These are phyloP conservation scores for Yamadazyma paraphyllophila DNA, from an alignment of 805 yeast genomes.

Conservation along the genomic window DNA sequence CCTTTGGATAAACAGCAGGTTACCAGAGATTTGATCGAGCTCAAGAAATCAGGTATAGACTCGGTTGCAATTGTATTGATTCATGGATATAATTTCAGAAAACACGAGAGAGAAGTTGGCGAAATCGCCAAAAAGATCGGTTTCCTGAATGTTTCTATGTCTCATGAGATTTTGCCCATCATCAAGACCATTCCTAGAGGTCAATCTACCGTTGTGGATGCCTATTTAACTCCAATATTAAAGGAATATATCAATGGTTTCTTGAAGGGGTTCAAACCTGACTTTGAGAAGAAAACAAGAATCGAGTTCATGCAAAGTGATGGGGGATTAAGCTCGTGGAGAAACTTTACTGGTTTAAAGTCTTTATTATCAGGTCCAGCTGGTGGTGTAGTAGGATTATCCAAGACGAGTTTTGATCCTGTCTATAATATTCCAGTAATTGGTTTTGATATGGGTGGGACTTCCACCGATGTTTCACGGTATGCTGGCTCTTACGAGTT, in stretches of 20 bases:
- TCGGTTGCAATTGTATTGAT: conserved; percentile 72
- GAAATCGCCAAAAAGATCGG: conserved; percentile 62
- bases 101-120: conserved; percentile 51
- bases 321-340: conserved; percentile 21
- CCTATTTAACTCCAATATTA: conserved; percentile 79
- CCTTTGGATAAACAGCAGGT: conserved; percentile 49
- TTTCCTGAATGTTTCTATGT: conserved; percentile 65
- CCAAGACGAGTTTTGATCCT: conserved; percentile 19
- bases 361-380: conserved; percentile 24
- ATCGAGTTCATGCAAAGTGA: conserved; percentile 23
- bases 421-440: conserved; percentile 61
- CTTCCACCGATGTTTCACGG: conserved; percentile 82
- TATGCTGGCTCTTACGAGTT: conserved; percentile 70
- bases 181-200: conserved; percentile 75
- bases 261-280: conserved; percentile 59
- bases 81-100: conserved; percentile 72
- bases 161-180: conserved; percentile 72
- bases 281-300: conserved; percentile 27
- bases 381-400: conserved; percentile 24
- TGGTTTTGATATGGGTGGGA: conserved; percentile 92
- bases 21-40: conserved; percentile 36
- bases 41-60: conserved; percentile 59
- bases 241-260: conserved; percentile 61
- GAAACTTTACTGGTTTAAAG: conserved; percentile 19
- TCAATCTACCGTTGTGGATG: conserved; percentile 77